Conservation (phyloP, 2,329 filamentous ascomycete species). For the Fusarium nygamai region DNA sequence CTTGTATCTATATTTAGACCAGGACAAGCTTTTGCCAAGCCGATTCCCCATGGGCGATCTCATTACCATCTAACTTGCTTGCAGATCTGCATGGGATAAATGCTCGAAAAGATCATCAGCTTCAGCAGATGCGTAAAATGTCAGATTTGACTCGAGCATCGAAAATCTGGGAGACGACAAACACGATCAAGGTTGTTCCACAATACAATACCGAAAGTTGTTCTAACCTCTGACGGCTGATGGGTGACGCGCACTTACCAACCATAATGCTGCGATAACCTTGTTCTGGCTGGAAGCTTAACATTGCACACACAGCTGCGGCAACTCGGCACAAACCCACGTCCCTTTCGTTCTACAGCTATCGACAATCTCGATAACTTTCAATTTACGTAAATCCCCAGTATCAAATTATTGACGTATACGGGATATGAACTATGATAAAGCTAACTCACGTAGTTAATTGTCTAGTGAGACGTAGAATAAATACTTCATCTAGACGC, state of each 20-base stretch:
- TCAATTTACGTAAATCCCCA: not conserved
- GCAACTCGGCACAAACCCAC: not conserved
- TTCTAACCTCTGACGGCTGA: too few relatives aligned
- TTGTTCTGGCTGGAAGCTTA: not conserved
- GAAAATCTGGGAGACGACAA: not conserved
- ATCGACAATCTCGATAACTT: not conserved
- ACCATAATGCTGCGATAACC: not conserved
- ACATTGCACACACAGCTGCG: not conserved
- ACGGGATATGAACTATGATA: too few relatives aligned
- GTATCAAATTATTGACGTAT: not conserved
- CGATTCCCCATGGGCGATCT: not conserved
- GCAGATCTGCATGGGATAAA: not conserved
- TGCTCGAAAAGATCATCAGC: too few relatives aligned
- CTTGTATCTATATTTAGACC: not conserved
- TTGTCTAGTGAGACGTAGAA: too few relatives aligned
- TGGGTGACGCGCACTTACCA: not conserved
- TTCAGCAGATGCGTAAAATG: not conserved
- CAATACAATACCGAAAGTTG: too few relatives aligned
- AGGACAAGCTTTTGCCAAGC: not conserved
- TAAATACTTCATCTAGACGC: too few relatives aligned
- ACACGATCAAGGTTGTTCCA: not conserved
- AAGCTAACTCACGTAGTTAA: too few relatives aligned
- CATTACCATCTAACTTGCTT: accelerated
- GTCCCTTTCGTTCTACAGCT: too few relatives aligned
- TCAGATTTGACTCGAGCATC: not conserved